Percentiles rank a stretch among this genome's conserved stretches.
phyloP scores from a whole-genome alignment of 139 green algal species.

The Chlorella vulgaris region DNA sequence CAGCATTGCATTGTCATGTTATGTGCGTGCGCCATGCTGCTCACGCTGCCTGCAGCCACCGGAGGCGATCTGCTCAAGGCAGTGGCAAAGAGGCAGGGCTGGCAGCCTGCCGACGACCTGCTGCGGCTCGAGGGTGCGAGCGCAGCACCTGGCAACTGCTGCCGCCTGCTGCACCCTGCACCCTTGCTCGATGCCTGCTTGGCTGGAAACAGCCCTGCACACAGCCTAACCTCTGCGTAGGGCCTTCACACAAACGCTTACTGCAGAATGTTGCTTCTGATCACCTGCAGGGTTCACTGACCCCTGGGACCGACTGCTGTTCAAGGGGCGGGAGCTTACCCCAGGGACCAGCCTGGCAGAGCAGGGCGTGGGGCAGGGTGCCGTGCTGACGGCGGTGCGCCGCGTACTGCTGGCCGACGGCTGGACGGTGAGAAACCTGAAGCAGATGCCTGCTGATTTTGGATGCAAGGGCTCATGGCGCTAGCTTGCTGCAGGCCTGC shows the following conservation, averaged over 20 bases:
- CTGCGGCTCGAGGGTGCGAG: constrained; percentile 48
- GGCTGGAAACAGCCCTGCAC: background rate
- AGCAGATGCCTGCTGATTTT: background rate
- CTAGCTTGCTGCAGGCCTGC: background rate
- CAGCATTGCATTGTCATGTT: too few relatives aligned
- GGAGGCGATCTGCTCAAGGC: constrained; percentile 32
- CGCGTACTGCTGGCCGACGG: constrained; percentile 49
- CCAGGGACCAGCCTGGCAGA: constrained; percentile 14
- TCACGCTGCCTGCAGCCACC: constrained; percentile 26
- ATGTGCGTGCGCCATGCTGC: too few relatives aligned
- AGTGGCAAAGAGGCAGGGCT: constrained; percentile 32
- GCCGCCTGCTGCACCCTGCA: background rate
- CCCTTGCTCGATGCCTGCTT: background rate
- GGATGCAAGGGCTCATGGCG: background rate
- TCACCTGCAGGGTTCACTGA: constrained; percentile 52
- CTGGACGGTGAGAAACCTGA: constrained; percentile 35
- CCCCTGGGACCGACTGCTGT: constrained; percentile 52
- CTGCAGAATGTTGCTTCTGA: too few relatives aligned
- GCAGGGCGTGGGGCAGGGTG: constrained; percentile 36
- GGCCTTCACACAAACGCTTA: too few relatives aligned
- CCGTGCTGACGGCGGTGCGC: constrained; percentile 39
- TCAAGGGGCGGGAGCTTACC: constrained; percentile 46
- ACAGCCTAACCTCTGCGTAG: too few relatives aligned
- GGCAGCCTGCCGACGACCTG: constrained; percentile 34
- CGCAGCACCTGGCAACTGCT: too few relatives aligned